Conservation (phyloP, 768 basidiomycete species). For the Boletus rubescentipes region DNA sequence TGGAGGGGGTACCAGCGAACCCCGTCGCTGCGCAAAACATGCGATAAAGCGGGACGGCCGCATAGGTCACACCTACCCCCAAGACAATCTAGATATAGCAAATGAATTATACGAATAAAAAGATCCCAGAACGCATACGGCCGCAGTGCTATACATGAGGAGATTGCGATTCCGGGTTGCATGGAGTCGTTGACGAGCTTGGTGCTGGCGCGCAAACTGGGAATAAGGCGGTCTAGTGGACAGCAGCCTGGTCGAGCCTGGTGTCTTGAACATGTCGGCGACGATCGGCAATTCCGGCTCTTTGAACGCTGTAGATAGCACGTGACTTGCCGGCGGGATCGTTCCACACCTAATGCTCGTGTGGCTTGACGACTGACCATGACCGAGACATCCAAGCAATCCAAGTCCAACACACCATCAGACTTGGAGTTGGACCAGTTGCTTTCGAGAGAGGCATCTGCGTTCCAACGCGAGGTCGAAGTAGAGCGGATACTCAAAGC, state of each 20-base stretch:
- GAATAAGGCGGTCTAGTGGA: constrained; percentile 4
- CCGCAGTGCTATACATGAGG: constrained; percentile 82
- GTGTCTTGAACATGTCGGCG: not conserved
- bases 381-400: constrained; percentile 22
- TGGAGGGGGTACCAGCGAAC: constrained; percentile 92
- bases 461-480: constrained; percentile 84
- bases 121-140: constrained; percentile 47
- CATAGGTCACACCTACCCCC: constrained; percentile 87
- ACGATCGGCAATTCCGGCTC: not conserved
- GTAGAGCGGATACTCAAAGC: constrained; percentile 90
- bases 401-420: constrained; percentile 8
- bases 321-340: constrained; percentile 17
- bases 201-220: constrained; percentile 21
- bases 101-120: constrained; percentile 1
- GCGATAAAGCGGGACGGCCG: constrained; percentile 94
- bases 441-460: constrained; percentile 75
- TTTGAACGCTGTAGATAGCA: not conserved
- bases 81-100: constrained; percentile 64
- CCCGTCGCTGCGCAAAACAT: constrained; percentile 99
- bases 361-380: constrained; percentile 11
- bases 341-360: not conserved
- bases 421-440: constrained; percentile 76
- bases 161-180: constrained; percentile 67
- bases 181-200: constrained; percentile 43
- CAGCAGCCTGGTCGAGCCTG: not conserved